phyloP scores from a whole-genome alignment of 2,329 filamentous ascomycete genomes.

The Pyrenochaeta sp. region DNA sequence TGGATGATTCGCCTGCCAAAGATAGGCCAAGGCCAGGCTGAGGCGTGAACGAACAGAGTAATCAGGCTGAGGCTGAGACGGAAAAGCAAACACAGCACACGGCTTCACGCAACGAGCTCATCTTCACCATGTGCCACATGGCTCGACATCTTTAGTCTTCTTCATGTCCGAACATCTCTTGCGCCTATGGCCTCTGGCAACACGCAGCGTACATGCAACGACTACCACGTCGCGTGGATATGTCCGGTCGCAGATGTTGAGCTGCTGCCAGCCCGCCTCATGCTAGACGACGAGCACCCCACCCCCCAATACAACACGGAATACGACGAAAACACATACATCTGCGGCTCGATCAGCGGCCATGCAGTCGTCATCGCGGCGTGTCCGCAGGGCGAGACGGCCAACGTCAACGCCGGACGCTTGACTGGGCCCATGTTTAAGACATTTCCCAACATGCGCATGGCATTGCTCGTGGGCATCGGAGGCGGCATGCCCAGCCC shows the following conservation, averaged over 20 bases:
- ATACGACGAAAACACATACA: conserved; percentile 18
- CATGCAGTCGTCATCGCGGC: conserved; percentile 15
- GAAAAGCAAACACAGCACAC: no score
- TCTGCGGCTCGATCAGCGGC: conserved; percentile 10
- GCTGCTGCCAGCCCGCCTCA: conserved; percentile 14
- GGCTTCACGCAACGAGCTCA: no score
- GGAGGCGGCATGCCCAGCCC: conserved; percentile 16
- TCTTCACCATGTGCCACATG: no score
- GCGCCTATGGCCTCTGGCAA: conserved; percentile 5
- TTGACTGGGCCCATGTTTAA: conserved; percentile 12
- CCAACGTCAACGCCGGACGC: conserved; percentile 15
- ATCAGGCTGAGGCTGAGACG: no score
- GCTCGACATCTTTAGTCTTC: no score
- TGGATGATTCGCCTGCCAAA: no score
- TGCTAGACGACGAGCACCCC: conserved; percentile 16
- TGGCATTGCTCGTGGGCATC: conserved; percentile 16
- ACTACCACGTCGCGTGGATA: conserved; percentile 19
- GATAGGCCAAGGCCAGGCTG: no score
- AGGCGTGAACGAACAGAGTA: no score
- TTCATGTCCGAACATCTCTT: no score
- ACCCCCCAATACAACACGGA: conserved; percentile 13
- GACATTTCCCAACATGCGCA: conserved; percentile 17
- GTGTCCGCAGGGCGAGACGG: conserved; percentile 9
- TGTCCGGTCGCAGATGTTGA: conserved; percentile 14
- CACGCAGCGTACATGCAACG: conserved; percentile 2